Evolutionary conservation across 805 yeast genomes (phyloP).

Genomic region (Metschnikowia bowlesiae): DNA sequence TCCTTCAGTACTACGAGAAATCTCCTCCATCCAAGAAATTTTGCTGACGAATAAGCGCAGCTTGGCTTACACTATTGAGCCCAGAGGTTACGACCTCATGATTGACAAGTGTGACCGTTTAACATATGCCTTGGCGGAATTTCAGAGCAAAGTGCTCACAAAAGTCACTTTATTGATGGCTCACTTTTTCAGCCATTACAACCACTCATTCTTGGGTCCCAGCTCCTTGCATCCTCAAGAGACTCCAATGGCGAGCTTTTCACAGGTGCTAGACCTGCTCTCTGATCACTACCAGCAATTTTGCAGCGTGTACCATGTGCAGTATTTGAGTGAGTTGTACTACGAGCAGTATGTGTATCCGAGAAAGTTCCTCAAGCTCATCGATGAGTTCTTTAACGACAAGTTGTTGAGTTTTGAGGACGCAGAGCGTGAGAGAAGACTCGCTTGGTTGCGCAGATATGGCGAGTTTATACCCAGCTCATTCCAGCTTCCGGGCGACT

Average conservation of each 20-base stretch:
- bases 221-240: neutral
- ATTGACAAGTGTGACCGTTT: conserved; percentile 16
- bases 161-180: conserved; percentile 20
- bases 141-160: conserved; percentile 25
- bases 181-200: conserved; percentile 11
- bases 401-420: conserved; percentile 28
- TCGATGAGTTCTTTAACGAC: conserved; percentile 34
- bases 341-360: conserved; percentile 39
- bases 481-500: conserved; percentile 36
- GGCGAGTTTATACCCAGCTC: conserved; percentile 40
- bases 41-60: conserved; percentile 29
- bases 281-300: conserved; percentile 35
- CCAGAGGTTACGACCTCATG: conserved; percentile 1
- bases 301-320: conserved; percentile 27
- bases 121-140: conserved; percentile 16
- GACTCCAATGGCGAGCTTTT: conserved; percentile 16
- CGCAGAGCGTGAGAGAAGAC: conserved; percentile 32
- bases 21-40: conserved; percentile 28
- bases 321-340: conserved; percentile 36
- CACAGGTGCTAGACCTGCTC: conserved; percentile 27
- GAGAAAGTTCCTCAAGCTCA: conserved; percentile 25
- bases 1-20: conserved; percentile 45
- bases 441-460: conserved; percentile 33
- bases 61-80: neutral
- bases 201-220: neutral